Base-by-base conservation (phyloP, 1,284 basidiomycete species). In the Trichosporon ovoides region DNA sequence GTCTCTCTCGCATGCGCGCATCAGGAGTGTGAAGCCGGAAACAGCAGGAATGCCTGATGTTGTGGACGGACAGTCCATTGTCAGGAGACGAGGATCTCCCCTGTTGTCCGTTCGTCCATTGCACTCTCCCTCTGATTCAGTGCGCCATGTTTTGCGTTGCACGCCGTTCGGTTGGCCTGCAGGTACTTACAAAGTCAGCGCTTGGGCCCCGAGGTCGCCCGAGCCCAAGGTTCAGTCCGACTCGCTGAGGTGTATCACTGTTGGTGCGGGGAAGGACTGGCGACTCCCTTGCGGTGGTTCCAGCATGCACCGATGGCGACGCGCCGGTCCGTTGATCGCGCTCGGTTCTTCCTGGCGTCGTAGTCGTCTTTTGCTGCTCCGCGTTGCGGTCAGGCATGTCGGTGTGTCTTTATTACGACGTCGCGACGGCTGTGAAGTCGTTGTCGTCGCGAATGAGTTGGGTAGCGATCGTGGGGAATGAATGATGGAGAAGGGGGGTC, bases 121-220 rank as follows among this genome's bases (percentile, higher is more conserved):
- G 22, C n/a, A n/a, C n/a, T 10, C n/a, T 22, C 28, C 22, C 28
- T 9, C 9, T 31, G 28, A 9, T 9, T 31, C 14, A 28, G 28
- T 19, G 38, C 38, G 38, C 38, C 43, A 48, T 48, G 43, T 28
- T 24, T 48, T 9, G 43, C 14, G 13, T 20, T 43, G 38, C 22
- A 28, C 28, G 14, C 16, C 28, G 9, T 22, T 22, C n/a, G 43
- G 35, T 24, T 14, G 16, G 35, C 16, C 36, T 36, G 19, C 5
- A 37, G n/a, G 14, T 28, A 53, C 56, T 52, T 24, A 57, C 56
- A 53, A 57, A 52, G 24, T 38, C 51, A 31, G 51, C 36, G 31
- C 52, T 56, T 6, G 52, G 52, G 14, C 35, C 51, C 10, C 52
- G 52, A 5, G 56, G 52, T 16, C 56, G 56, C 6, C 56, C 56